Base-by-base conservation (phyloP, 352 stramenopile genomes). In the Phytopythium vexans region DNA sequence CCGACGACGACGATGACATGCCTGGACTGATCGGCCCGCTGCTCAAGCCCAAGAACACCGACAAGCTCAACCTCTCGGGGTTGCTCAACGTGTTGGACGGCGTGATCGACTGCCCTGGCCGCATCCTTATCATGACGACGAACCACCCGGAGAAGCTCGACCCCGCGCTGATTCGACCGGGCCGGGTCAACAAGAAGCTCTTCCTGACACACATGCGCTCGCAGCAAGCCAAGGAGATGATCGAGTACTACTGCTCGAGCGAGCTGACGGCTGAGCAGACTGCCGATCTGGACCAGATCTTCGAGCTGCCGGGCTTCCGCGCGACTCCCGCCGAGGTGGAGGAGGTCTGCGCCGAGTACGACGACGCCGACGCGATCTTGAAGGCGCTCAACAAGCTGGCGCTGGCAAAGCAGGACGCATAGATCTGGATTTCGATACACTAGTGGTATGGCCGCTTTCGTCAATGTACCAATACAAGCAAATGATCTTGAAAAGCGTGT, bases 81-180 rank as follows among this genome's bases (percentile, higher is more conserved):
- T 62, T 98, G 38, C 58, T 97, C 0, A 97, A 98, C 47, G 88
- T 95, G 2, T 64, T 98, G 5, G 92, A 98, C 60, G 92, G 90
- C 3, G 81, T 97, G 6, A 88, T 96, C 16, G 88, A 97, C 57
- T 89, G 72, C 15, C 83, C 86, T 15, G 88, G 82, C 0, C 80
- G 89, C 42, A 97, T 98, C 53, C 72, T 97, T 1, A 90, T 98
- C 65, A 96, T 97, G 82, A 97, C 92, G 8, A 95, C 86, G 12
- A 98, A 98, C 66, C 86, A 97, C 60, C 92, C 88, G 9, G 92
- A 98, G 66, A 92, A 89, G 51, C 76, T 98, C n/a, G 92, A 98
- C 62, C 73, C 85, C 7, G 92, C 92, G 31, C 76, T 97, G 4
- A 86, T 98, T 6, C 82, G 92, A 4, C 92, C 92, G 1, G 92